Evolutionary conservation across 805 yeast genomes (phyloP), one percentile per base, ranked within the genome.

Genomic region (Pichia ethanolica): DNA sequence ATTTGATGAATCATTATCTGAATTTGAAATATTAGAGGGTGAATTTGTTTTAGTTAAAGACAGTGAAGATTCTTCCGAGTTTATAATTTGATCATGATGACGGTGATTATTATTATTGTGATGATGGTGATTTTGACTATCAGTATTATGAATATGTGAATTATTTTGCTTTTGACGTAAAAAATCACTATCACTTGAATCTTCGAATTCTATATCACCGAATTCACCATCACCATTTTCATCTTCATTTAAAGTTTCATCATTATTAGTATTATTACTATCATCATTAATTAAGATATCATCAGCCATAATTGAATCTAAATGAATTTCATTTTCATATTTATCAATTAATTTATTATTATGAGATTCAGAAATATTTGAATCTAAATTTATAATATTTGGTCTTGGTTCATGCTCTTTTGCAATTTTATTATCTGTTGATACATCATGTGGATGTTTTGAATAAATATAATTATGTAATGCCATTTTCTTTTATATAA

Each of bases 391-490:
- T 20, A 20, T 20, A 20, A 20, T 20, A 20, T 20, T 20, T 20
- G 20, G 20, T 20, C 20, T 20, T 9, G 65, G 60, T 45, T 66
- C 69, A 35, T 60, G 63, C 3, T 65, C 66, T 41, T 68, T 52
- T 5, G 75, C 75, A 14, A 72, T 72, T 39, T 59, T 62, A n/a
- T 57, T 56, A 13, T 66, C 72, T 3, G 50, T 42, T 7, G 32
- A 8, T 7, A 62, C 42, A 5, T 58, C 57, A 50, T 70, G 74
- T 14, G 59, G 57, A 45, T 72, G 77, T 50, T 71, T 72, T 53
- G 59, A 68, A 57, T 72, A 72, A 46, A 72, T 64, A 51, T 72
- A 72, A 55, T 72, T 72, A 52, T 73, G 70, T 7, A 72, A 59
- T 0, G 77, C 77, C 77, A 72, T 72, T n/a, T 3, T n/a, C n/a